A percentile compares a stretch with the other conserved stretches of the same genome.
Conservation (phyloP, 116 monocot species). For the Phalaenopsis hybrid region DNA sequence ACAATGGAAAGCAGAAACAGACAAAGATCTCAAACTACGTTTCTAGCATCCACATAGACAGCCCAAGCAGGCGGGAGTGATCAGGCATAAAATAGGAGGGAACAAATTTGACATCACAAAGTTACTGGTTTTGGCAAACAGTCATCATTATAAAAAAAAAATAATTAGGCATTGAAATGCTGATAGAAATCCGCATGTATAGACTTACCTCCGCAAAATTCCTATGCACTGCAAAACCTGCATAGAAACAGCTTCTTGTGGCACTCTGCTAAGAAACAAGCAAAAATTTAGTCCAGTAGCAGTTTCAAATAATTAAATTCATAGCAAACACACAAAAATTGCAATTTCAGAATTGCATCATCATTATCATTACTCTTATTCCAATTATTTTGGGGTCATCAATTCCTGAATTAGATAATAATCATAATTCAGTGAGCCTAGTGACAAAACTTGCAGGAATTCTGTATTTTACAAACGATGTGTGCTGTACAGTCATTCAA, state of each 20-base stretch:
- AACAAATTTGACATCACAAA: background rate
- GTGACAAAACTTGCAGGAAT: background rate
- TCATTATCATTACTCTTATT: background rate
- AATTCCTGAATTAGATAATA: background rate
- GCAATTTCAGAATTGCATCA: background rate
- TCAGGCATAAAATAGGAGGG: background rate
- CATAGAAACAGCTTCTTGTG: slow-evolving; percentile 95
- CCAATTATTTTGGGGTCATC: background rate
- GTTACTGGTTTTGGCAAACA: background rate
- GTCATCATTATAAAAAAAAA: background rate
- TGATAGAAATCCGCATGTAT: background rate
- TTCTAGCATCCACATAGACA: background rate
- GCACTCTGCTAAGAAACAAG: slow-evolving; percentile 57
- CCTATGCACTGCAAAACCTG: slow-evolving; percentile 93
- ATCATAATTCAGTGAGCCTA: background rate
- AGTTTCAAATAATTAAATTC: background rate
- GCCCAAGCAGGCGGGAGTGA: background rate
- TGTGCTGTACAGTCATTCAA: background rate
- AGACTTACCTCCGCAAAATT: slow-evolving; percentile 90
- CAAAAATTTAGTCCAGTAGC: slow-evolving; percentile 2
- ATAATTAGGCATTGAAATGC: background rate
- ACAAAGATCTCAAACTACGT: background rate
- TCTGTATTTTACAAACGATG: too few species aligned
- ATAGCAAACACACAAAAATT: background rate
- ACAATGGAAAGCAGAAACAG: slow-evolving; percentile 5